Evolutionary conservation across 768 basidiomycete genomes (phyloP).

Genomic region (Rhodosporidiobolus odoratus): DNA sequence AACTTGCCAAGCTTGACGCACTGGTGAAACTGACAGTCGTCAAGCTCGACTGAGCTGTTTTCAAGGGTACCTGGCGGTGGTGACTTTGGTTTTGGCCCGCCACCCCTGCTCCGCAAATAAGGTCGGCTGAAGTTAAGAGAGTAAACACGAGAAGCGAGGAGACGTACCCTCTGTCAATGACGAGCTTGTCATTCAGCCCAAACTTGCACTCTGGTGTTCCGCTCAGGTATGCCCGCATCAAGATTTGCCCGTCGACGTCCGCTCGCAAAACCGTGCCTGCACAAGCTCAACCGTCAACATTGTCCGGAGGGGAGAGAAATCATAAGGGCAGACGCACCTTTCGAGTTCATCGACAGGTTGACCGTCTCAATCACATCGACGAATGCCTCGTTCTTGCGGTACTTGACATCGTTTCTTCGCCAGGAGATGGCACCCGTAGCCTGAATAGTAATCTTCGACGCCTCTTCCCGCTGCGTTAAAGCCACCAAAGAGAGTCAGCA

Average conservation of each 20-base stretch:
- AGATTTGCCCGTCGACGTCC: slow-evolving; percentile 94
- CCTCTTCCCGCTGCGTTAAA: slow-evolving; percentile 72
- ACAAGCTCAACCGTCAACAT: background rate
- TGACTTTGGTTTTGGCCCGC: slow-evolving; percentile 1
- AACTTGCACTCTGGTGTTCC: slow-evolving; percentile 99
- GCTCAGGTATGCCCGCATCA: slow-evolving; percentile 94
- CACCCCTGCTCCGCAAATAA: slow-evolving; percentile 22
- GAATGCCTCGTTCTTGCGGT: slow-evolving; percentile 99
- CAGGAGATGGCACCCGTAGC: slow-evolving; percentile 96
- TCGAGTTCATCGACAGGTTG: slow-evolving; percentile 94
- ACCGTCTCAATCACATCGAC: slow-evolving; percentile 99
- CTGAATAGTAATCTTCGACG: slow-evolving; percentile 92
- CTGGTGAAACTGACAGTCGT: slow-evolving; percentile 98
- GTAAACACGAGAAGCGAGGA: background rate
- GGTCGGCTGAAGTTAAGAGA: no score
- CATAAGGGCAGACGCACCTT: slow-evolving; percentile 56
- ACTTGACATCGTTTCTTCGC: slow-evolving; percentile 91
- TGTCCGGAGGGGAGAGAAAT: background rate
- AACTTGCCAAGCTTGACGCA: slow-evolving; percentile 94
- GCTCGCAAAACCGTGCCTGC: slow-evolving; percentile 86
- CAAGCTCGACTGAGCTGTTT: slow-evolving; percentile 74
- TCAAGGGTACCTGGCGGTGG: slow-evolving; percentile 44
- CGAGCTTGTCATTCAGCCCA: slow-evolving; percentile 94
- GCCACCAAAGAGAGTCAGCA: background rate
- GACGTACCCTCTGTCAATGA: slow-evolving; percentile 66